Base-by-base conservation (phyloP, 768 basidiomycete species). In the Xanthoconium purpureum region DNA sequence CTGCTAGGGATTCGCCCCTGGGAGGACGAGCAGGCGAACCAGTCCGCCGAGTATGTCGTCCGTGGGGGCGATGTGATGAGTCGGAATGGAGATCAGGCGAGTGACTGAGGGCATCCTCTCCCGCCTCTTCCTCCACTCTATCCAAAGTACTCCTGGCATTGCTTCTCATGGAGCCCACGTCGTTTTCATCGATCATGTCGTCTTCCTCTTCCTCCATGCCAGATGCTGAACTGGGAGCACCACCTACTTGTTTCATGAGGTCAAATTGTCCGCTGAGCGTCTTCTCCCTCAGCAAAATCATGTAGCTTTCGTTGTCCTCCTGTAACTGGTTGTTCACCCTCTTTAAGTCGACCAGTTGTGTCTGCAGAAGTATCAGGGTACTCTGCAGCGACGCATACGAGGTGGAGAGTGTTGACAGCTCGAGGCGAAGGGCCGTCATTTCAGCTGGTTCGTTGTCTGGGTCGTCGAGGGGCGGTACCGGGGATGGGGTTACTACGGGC, bases 221-320 rank as follows among this genome's bases (percentile, higher is more conserved):
- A 5, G 77, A 78, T 15, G 74, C 71, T 39, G 68, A 73, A 18
- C 71, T 71, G n/a, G 67, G 68, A 49, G 71, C 73, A 43, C 75
- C 80, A 40, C 82, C 83, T 35, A 88, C 85, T 71, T 87, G 84
- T 63, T 78, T 84, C 69, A 85, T 76, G 59, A 91, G 75, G 68
- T 92, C 87, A 68, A 89, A 91, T 63, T 91, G 89, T 5, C 96
- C 96, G 61, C 80, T 94, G 43, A 98, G 72, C 0, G 97, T 98
- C 76, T 84, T 87, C 74, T 98, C 95, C 58, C 91, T 80, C 28
- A 98, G 75, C 38, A 99, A 80, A 59, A 95, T 91, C 82, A 96
- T 93, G 75, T 94, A 99, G 48, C 91, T 91, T 73, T 97, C 94
- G 71, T 98, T 99, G 64, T 98, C 95, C 71, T 98, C 94, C 72